Percentiles rank a stretch among this genome's conserved stretches.
phyloP scores from a whole-genome alignment of 192 early-diverging fungal species.

The Pecoramyces ruminantium region DNA sequence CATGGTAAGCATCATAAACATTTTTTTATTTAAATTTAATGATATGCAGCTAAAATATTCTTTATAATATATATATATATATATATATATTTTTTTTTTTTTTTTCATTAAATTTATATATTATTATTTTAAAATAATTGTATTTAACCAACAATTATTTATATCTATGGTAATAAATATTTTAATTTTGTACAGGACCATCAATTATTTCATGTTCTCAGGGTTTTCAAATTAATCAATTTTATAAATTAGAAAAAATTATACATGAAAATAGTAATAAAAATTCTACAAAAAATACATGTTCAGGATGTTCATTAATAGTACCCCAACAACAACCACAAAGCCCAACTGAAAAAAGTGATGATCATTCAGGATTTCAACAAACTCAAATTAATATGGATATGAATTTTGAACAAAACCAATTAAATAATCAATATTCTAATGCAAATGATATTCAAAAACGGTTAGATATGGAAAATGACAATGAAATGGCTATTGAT shows the following conservation, averaged over 20 bases:
- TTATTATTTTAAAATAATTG: no score
- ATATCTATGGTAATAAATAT: no score
- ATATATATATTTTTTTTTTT: no score
- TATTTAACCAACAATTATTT: no score
- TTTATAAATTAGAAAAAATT: not conserved
- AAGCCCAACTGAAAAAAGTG: not conserved
- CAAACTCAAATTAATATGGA: not conserved
- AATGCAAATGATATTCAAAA: not conserved
- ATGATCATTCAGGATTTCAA: not conserved
- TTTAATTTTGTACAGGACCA: not conserved
- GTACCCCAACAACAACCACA: not conserved
- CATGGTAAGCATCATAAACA: not conserved
- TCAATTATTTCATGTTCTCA: not conserved
- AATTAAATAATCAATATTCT: not conserved
- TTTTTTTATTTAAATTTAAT: no score
- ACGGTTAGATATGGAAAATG: not conserved
- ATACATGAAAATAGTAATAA: not conserved
- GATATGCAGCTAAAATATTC: no score
- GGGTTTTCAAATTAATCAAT: not conserved
- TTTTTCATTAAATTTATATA: no score
- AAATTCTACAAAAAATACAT: not conserved
- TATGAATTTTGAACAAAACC: not conserved
- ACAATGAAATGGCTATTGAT: not conserved
- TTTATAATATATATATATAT: no score
- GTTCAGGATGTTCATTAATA: not conserved